Evolutionary conservation across 2,329 filamentous ascomycete genomes (phyloP), one percentile per base, ranked within the genome.

Genomic region (Fusarium begoniae): DNA sequence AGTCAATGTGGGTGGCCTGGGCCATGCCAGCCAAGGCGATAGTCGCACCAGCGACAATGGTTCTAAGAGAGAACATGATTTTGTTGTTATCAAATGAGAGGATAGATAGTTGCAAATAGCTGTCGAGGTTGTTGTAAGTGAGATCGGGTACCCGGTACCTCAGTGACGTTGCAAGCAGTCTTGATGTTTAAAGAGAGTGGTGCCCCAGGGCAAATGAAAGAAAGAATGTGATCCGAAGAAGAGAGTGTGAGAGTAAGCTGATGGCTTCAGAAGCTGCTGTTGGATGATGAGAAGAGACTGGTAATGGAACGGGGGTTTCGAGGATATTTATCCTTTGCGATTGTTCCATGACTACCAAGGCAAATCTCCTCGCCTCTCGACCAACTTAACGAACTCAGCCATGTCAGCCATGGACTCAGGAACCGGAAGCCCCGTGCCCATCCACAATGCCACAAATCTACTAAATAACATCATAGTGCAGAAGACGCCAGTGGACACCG

Each of bases 1-100:
- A 80, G 68, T 86, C 81, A 50, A 83, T 75, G 73, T 85, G 83
- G 80, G 81, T 83, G 48, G 85, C 86, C 26, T 81, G 79, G 48
- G 82, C 81, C 59, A 76, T 70, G 35, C 80, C 79, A 62, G 82
- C 73, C 67, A 87, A 71, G 53, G 83, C 79, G 59, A 84, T 75
- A 24, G 82, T 82, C 78, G 81, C 83, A 64, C 82, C 72, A 55
- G 82, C 82, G 66, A 80, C 80, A 60, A 83, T 24, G 67, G 71
- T 65, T 61, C 67, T 69, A 62, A 78, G 66, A 30, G 77, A 77
- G 71, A 70, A 64, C 71, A 77, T 75, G 54, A 38, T 66, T 51
- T 20, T 35, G 54, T 60, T 58, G 28, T 71, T 69, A 65, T 54
- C 44, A 67, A 64, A 69, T 47, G 68, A 74, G 62, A 24, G 69